These are phyloP conservation scores for Auricularia sp. DNA, from an alignment of 768 basidiomycete genomes.

Conservation along the genomic window DNA sequence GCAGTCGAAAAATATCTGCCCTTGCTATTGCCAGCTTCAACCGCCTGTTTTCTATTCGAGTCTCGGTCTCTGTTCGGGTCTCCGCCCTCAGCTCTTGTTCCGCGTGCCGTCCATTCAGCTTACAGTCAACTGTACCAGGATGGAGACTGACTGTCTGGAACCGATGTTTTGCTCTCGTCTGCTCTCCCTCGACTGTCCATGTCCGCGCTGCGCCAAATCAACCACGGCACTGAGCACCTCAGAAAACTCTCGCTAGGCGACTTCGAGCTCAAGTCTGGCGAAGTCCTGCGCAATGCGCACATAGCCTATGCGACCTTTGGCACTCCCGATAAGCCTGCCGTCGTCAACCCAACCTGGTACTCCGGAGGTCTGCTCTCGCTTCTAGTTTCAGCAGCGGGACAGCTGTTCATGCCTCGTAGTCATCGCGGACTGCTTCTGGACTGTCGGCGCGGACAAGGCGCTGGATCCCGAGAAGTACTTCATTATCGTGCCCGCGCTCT, in stretches of 20 bases:
- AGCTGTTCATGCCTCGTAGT: not conserved
- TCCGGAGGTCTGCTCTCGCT: not conserved
- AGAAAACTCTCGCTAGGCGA: not conserved
- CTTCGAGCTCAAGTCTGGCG: slow-evolving; percentile 37
- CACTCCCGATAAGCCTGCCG: not conserved
- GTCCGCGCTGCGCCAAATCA: not conserved
- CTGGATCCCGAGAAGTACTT: not conserved
- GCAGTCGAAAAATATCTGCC: no score
- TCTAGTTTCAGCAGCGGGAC: not conserved
- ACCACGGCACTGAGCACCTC: not conserved
- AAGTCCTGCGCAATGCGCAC: slow-evolving; percentile 66
- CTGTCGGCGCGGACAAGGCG: not conserved
- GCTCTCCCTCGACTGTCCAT: not conserved
- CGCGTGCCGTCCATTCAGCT: no score
- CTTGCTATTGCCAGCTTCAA: no score
- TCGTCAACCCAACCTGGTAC: not conserved
- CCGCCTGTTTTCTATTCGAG: no score
- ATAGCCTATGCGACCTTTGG: slow-evolving; percentile 43
- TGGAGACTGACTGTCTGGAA: no score
- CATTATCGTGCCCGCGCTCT: not conserved
- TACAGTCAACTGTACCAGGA: no score
- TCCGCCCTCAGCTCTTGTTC: no score
- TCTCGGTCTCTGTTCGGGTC: no score
- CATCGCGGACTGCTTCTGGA: not conserved
- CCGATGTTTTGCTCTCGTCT: no score